Percentiles rank a stretch among this genome's conserved stretches.
These are phyloP conservation scores for Vicia sativa DNA, from an alignment of 306 rosid species.

Conservation along the genomic window DNA sequence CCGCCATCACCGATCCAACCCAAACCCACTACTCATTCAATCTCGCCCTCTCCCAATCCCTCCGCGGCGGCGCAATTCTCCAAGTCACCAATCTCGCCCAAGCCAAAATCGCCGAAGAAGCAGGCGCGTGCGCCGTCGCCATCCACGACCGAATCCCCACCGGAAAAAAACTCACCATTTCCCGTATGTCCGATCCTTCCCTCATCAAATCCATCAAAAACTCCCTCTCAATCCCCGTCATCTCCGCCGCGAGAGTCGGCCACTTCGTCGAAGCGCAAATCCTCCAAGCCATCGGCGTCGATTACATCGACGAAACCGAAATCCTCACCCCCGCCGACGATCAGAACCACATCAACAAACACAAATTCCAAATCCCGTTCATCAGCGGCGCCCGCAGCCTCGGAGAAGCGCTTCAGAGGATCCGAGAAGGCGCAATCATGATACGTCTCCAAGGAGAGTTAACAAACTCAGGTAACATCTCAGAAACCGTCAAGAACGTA, in stretches of 20 bases:
- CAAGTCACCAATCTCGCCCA: slow-evolving; percentile 53
- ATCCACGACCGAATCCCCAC: slow-evolving; percentile 44
- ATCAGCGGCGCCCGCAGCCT: slow-evolving; percentile 62
- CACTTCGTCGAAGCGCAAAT: slow-evolving; percentile 92
- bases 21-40: slow-evolving; percentile 47
- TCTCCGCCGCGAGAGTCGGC: slow-evolving; percentile 67
- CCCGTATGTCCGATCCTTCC: slow-evolving; percentile 67
- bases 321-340: slow-evolving; percentile 56
- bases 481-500: slow-evolving; percentile 48
- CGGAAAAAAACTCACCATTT: slow-evolving; percentile 24
- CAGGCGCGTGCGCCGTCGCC: slow-evolving; percentile 64
- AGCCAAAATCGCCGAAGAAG: slow-evolving; percentile 75
- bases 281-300: slow-evolving; percentile 63
- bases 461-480: slow-evolving; percentile 50
- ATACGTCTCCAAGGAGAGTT: slow-evolving; percentile 70
- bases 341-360: slow-evolving; percentile 65
- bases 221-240: slow-evolving; percentile 58
- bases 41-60: slow-evolving; percentile 55
- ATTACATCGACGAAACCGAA: slow-evolving; percentile 77
- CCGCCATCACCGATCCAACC: slow-evolving; percentile 54
- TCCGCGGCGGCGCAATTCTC: slow-evolving; percentile 64
- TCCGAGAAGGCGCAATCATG: slow-evolving; percentile 72
- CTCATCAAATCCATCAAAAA: slow-evolving; percentile 60
- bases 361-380: slow-evolving; percentile 58
- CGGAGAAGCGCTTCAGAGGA: slow-evolving; percentile 69